Evolutionary conservation across 345 rosid species (phyloP).

Genomic region (Angophora floribunda): DNA sequence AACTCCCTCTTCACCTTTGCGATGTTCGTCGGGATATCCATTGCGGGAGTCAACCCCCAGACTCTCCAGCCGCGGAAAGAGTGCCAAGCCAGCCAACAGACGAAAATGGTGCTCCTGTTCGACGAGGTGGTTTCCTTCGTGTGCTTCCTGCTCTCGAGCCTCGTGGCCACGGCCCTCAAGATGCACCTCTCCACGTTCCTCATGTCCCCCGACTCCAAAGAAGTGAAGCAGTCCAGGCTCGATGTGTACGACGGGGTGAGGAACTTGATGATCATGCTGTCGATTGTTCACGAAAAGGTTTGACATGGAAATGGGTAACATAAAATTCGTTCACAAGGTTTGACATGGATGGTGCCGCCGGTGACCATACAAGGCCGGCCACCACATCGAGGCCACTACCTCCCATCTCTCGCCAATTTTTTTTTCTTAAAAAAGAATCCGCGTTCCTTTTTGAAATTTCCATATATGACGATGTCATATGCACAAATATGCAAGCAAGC

Average conservation of each 20-base stretch:
- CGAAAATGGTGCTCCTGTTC: neutral
- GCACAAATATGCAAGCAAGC: too few species aligned
- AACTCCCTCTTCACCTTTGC: slow-evolving; percentile 7
- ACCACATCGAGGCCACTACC: too few species aligned
- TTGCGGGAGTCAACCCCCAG: neutral
- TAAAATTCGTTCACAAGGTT: too few species aligned
- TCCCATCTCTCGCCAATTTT: too few species aligned
- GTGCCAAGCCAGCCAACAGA: neutral
- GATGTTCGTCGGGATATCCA: slow-evolving; percentile 23
- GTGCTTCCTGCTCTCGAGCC: slow-evolving; percentile 20
- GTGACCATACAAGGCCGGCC: too few species aligned
- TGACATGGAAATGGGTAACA: neutral
- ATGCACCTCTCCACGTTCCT: neutral
- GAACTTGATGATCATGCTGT: neutral
- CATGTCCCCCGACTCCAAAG: fast-evolving
- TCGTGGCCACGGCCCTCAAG: neutral
- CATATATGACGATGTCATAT: too few species aligned
- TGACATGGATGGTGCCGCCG: too few species aligned
- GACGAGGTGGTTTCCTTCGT: slow-evolving; percentile 21
- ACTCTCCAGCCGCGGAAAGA: slow-evolving; percentile 3
- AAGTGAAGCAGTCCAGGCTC: fast-evolving
- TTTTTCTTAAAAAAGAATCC: too few species aligned
- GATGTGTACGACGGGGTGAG: fast-evolving
- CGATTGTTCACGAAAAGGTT: neutral
- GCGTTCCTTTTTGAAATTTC: too few species aligned